Evolutionary conservation across 2,329 filamentous ascomycete genomes (phyloP).

Genomic region (Pestalotiopsis sp.): DNA sequence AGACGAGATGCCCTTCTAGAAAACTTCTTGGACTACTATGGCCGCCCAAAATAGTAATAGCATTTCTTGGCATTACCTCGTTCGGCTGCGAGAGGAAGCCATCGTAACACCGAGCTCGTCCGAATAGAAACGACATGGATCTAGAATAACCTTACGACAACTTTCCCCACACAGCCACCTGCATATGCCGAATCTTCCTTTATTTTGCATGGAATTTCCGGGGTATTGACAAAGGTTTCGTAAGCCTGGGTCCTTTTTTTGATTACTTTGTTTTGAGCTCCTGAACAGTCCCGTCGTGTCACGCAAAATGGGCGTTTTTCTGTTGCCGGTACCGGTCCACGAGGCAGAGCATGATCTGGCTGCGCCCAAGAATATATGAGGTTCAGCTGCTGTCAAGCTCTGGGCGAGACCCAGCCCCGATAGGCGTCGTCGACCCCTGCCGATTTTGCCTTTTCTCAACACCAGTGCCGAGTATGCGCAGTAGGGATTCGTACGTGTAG

Average conservation of each 20-base stretch:
- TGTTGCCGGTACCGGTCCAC: background rate
- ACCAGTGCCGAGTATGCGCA: background rate
- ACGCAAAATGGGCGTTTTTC: background rate
- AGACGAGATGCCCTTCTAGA: background rate
- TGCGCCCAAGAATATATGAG: too few relatives aligned
- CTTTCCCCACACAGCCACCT: background rate
- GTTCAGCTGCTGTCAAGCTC: background rate
- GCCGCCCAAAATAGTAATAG: background rate
- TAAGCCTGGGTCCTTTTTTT: background rate
- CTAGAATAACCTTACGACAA: constrained; percentile 5
- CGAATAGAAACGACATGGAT: background rate
- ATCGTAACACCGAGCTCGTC: background rate
- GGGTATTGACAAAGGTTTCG: background rate
- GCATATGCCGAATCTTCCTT: background rate
- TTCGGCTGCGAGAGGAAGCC: background rate
- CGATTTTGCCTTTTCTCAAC: background rate
- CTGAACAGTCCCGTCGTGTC: background rate
- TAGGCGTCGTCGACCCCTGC: background rate
- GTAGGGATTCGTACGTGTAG: background rate
- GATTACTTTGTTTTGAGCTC: background rate
- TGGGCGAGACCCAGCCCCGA: background rate
- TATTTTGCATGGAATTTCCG: background rate
- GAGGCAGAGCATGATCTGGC: too few relatives aligned
- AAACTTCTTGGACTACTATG: background rate
- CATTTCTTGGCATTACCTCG: background rate